phyloP scores from a whole-genome alignment of 169 alveolate genomes.

The Cryptosporidium andersoni region DNA sequence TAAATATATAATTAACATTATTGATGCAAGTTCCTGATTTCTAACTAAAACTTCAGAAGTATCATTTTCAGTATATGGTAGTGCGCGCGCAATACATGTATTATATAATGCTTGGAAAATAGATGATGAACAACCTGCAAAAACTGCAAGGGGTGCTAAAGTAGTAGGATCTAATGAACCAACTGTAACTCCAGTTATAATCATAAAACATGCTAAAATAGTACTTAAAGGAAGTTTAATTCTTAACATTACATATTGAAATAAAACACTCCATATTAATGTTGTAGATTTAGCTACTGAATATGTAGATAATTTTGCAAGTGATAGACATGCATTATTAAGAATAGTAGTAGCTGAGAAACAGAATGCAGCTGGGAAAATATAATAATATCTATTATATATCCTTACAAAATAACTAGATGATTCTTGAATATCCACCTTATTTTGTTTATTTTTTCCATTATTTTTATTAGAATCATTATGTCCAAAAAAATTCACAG shows the following conservation, averaged over 20 bases:
- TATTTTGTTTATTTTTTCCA: neutral
- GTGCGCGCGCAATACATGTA: slow-evolving; percentile 58
- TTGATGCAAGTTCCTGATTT: slow-evolving; percentile 55
- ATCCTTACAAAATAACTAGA: slow-evolving; percentile 5
- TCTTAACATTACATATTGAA: slow-evolving; percentile 43
- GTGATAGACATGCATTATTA: slow-evolving; percentile 44
- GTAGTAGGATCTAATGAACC: slow-evolving; percentile 64
- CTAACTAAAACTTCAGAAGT: slow-evolving; percentile 65
- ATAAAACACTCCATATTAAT: slow-evolving; percentile 54
- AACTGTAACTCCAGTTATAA: slow-evolving; percentile 45
- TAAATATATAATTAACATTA: slow-evolving; percentile 17
- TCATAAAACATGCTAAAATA: slow-evolving; percentile 31
- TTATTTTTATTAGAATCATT: neutral
- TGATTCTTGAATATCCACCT: neutral
- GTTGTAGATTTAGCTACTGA: slow-evolving; percentile 69
- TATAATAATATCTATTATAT: slow-evolving; percentile 40
- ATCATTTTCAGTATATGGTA: slow-evolving; percentile 52
- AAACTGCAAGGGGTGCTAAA: slow-evolving; percentile 47
- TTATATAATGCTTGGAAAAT: slow-evolving; percentile 62
- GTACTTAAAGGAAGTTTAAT: slow-evolving; percentile 45
- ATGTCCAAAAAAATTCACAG: slow-evolving; percentile 10
- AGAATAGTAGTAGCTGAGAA: slow-evolving; percentile 50
- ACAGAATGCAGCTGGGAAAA: slow-evolving; percentile 58
- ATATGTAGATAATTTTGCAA: slow-evolving; percentile 60
- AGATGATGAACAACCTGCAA: slow-evolving; percentile 62